Base-by-base conservation (phyloP, 2,329 filamentous ascomycete genomes). In the Achaetomium macrosporum region DNA sequence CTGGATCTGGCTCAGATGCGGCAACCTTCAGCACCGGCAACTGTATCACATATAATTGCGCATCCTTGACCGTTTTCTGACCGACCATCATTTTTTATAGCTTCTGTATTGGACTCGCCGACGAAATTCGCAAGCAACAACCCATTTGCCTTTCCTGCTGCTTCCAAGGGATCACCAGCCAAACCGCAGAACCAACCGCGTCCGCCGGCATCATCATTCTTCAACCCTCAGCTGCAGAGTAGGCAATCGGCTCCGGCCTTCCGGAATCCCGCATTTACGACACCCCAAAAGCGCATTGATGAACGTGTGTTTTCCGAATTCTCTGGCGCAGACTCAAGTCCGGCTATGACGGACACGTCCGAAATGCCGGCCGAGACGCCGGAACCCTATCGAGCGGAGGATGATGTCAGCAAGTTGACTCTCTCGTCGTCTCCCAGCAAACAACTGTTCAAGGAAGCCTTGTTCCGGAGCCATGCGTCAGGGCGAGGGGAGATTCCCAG, bases 401-500 rank as follows among this genome's bases (percentile, higher is more conserved):
- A 75, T 48, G 72, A 75, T 46, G 57, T 73, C 25, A 56, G 56
- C 30, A 70, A 68, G 50, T 72, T 77, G 69, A 69, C 74, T 15
- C 68, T 78, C 20, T 76, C 76, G 1, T 76, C 76, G 0, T 75
- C 71, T 43, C 63, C 77, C 19, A 69, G 74, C 52, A 77, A 76
- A 57, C 68, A 72, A 8, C 65, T 71, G 30, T 75, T 73, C 49
- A 76, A 75, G 47, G 75, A 70, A 53, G 66, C 68, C 20, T 50
- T 63, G 53, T 64, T 57, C 45, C 67, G 57, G 54, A 75, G 61
- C 62, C 73, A 60, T 69, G 70, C 69, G 10, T 65, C 86, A 0
- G 86, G 86, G 1, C 78, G 81, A 59, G 86, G 85, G 42, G 84
- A 88, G 60, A 79, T 88, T 47, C 69, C 75, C 2, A 73, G 78